A percentile compares a stretch with the other conserved stretches of the same genome.
phyloP scores from a whole-genome alignment of 2,329 filamentous ascomycete species.

The Cladophialophora carrionii region DNA sequence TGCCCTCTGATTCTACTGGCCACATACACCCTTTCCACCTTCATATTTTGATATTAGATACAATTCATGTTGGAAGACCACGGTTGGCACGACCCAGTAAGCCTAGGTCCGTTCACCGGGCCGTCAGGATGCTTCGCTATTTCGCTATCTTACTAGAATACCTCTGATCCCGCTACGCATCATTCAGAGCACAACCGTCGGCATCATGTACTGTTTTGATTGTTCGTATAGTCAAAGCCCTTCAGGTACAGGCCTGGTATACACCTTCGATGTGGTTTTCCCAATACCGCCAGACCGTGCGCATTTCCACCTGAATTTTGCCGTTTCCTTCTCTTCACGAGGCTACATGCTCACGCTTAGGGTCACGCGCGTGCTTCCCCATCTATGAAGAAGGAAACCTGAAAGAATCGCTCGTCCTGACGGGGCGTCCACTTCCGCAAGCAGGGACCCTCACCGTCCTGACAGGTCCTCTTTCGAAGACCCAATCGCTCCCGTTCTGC shows the following conservation, averaged over 20 bases:
- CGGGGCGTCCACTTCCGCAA: conserved; percentile 22
- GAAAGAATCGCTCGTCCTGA: conserved; percentile 20
- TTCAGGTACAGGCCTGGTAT: background rate
- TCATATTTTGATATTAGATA: background rate
- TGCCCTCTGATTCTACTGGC: background rate
- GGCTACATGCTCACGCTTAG: background rate
- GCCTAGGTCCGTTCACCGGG: background rate
- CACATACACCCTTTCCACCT: background rate
- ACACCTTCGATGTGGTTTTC: background rate
- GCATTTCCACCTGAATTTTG: background rate
- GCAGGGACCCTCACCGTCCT: conserved; percentile 14
- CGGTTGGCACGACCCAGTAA: background rate
- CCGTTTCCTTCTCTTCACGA: background rate
- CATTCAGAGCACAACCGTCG: background rate
- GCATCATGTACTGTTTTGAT: background rate
- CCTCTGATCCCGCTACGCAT: background rate
- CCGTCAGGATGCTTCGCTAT: background rate
- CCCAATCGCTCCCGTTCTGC: conserved; percentile 55
- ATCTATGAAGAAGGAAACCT: conserved; percentile 20
- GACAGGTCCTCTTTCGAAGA: conserved; percentile 25
- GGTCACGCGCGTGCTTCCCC: background rate
- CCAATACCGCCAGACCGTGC: background rate
- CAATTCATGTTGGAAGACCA: background rate
- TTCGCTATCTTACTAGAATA: background rate
- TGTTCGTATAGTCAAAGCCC: background rate